Evolutionary conservation across 768 basidiomycete species (phyloP).

Genomic region (Hortiboletus campestris): DNA sequence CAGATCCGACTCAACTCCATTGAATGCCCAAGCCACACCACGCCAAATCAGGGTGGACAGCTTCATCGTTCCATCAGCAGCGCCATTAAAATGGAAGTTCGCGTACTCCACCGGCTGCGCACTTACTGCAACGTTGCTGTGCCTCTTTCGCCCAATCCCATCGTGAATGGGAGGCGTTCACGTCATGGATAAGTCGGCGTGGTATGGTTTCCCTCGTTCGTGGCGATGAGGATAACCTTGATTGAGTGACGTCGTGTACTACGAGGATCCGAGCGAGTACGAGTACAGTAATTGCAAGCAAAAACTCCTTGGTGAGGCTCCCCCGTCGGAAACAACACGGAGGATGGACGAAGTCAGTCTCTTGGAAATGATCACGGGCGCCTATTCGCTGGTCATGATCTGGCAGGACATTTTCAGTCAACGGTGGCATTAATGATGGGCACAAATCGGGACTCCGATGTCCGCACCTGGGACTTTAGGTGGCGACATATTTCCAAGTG

Average conservation of each 20-base stretch:
- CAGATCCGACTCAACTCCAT: conserved; percentile 4
- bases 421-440: not conserved
- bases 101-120: not conserved
- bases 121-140: conserved; percentile 10
- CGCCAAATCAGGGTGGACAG: conserved; percentile 8
- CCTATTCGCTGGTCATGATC: not conserved
- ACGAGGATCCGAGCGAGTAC: not conserved
- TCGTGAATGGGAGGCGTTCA: conserved; percentile 6
- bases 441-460: not conserved
- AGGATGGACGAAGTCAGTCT: not conserved
- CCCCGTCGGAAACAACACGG: not conserved
- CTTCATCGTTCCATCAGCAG: conserved; percentile 1
- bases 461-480: not conserved
- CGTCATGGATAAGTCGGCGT: conserved; percentile 28
- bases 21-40: not conserved
- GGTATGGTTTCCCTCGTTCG: conserved; percentile 11
- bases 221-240: conserved; percentile 12
- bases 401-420: conserved; percentile 1
- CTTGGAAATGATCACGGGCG: not conserved
- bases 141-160: conserved; percentile 1
- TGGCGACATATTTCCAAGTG: not conserved
- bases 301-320: not conserved
- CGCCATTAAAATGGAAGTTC: conserved; percentile 19
- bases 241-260: not conserved
- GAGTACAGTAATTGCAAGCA: not conserved